phyloP scores from a whole-genome alignment of 108 stramenopile genomes.

The Cyclotella cryptica region DNA sequence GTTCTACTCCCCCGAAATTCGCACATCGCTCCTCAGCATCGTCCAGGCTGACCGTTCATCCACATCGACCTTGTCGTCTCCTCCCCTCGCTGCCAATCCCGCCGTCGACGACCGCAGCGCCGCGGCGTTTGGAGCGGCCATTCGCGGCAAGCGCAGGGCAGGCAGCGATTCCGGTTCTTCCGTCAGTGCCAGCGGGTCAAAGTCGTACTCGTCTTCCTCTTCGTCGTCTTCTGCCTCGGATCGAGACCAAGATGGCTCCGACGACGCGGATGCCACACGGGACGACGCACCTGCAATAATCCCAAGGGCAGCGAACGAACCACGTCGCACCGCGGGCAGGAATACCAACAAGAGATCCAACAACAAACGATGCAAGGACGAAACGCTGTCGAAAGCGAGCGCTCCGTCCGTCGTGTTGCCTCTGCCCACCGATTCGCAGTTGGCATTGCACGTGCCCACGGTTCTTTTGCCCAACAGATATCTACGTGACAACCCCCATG shows the following conservation, averaged over 20 bases:
- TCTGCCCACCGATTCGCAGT: neutral
- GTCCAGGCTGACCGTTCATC: neutral
- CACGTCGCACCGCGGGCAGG: neutral
- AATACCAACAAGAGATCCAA: neutral
- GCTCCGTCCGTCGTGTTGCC: conserved; percentile 38
- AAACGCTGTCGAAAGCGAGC: conserved; percentile 21
- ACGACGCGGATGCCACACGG: no score
- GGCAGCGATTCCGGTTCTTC: no score
- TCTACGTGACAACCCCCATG: conserved; percentile 38
- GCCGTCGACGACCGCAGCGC: neutral
- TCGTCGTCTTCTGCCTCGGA: no score
- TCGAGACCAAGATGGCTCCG: no score
- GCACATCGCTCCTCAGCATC: neutral
- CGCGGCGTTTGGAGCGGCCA: no score
- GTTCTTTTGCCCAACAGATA: conserved; percentile 34
- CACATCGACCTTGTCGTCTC: neutral
- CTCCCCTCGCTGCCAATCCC: neutral
- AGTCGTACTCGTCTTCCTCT: no score
- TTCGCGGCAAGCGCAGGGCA: no score
- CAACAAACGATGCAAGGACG: conserved; percentile 19
- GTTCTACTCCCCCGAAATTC: conserved; percentile 1
- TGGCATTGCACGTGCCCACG: conserved; percentile 32
- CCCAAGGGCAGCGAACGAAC: no score
- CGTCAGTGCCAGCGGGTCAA: no score
- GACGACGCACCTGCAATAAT: no score